Conservation (phyloP, 2,329 filamentous ascomycete species). For the Aspergillus chevalieri region DNA sequence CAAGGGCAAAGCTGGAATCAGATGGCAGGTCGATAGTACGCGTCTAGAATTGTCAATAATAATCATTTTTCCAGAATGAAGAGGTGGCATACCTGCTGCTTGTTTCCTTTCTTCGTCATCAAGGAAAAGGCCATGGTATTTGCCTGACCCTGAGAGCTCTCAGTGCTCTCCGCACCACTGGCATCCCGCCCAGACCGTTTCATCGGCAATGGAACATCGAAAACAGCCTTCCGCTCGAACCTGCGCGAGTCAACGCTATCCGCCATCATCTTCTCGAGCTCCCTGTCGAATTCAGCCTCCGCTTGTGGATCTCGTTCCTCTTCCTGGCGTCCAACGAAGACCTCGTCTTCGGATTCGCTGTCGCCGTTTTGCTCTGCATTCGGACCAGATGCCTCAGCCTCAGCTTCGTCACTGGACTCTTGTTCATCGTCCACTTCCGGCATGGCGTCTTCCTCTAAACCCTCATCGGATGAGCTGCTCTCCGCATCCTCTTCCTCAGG, state of each 20-base stretch:
- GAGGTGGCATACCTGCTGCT: slow-evolving; percentile 65
- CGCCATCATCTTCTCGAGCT: slow-evolving; percentile 97
- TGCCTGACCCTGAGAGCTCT: slow-evolving; percentile 15
- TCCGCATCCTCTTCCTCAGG: slow-evolving; percentile 70
- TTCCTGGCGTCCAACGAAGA: slow-evolving; percentile 84
- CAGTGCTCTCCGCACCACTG: slow-evolving; percentile 16
- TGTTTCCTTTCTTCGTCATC: slow-evolving; percentile 91
- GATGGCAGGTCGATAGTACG: slow-evolving; percentile 79
- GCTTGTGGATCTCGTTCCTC: slow-evolving; percentile 87
- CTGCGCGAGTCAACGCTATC: slow-evolving; percentile 94
- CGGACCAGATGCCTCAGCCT: slow-evolving; percentile 37
- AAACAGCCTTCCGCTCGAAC: slow-evolving; percentile 87
- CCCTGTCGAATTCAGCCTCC: slow-evolving; percentile 94
- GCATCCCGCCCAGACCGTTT: slow-evolving; percentile 60
- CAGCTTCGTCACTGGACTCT: slow-evolving; percentile 46
- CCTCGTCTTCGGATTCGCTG: slow-evolving; percentile 70
- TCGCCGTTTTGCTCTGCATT: slow-evolving; percentile 42
- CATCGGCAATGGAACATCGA: slow-evolving; percentile 96
- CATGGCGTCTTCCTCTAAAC: slow-evolving; percentile 55
- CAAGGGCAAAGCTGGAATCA: slow-evolving; percentile 89
- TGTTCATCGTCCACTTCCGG: slow-evolving; percentile 52
- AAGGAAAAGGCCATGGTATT: slow-evolving; percentile 94
- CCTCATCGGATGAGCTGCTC: slow-evolving; percentile 69
- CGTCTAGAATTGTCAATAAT: slow-evolving; percentile 52
- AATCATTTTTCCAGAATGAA: background rate